phyloP scores from a whole-genome alignment of 148 eudicot genomes.

The Vaccinium corymbosum region DNA sequence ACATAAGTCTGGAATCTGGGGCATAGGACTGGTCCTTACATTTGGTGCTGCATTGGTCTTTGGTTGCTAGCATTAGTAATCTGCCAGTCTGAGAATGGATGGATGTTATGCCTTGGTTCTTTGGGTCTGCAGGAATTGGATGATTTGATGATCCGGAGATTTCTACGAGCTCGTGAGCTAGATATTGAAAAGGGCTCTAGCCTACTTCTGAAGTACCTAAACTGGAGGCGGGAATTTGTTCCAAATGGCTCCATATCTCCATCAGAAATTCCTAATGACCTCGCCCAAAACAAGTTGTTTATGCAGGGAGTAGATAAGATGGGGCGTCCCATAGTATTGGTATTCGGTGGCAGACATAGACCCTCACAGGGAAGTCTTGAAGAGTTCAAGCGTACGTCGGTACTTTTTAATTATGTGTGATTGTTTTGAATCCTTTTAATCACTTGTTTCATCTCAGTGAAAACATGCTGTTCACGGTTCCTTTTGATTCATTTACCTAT shows the following conservation, averaged over 20 bases:
- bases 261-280: constrained; percentile 46
- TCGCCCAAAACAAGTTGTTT: constrained; percentile 48
- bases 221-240: constrained; percentile 55
- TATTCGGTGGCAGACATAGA: constrained; percentile 45
- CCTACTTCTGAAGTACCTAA: constrained; percentile 49
- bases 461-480: not conserved
- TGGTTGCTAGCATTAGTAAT: not conserved
- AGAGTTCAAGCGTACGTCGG: constrained; percentile 57
- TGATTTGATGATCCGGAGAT: constrained; percentile 56
- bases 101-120: not conserved
- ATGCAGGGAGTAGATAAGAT: constrained; percentile 61
- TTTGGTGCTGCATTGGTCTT: not conserved
- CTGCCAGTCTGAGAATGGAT: not conserved
- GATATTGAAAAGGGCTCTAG: constrained; percentile 55
- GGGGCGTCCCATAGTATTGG: constrained; percentile 50
- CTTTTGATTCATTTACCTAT: not conserved
- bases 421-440: not conserved
- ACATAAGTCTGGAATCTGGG: not conserved
- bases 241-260: constrained; percentile 52
- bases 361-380: constrained; percentile 34
- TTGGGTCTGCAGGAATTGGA: constrained; percentile 44
- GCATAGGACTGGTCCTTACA: constrained; percentile 7
- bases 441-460: constrained; percentile 1
- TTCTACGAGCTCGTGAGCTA: constrained; percentile 59
- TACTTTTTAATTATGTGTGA: not conserved